These are phyloP conservation scores for Dictyostelium firmibasis DNA, from an alignment of 78 protist species.

Conservation along the genomic window DNA sequence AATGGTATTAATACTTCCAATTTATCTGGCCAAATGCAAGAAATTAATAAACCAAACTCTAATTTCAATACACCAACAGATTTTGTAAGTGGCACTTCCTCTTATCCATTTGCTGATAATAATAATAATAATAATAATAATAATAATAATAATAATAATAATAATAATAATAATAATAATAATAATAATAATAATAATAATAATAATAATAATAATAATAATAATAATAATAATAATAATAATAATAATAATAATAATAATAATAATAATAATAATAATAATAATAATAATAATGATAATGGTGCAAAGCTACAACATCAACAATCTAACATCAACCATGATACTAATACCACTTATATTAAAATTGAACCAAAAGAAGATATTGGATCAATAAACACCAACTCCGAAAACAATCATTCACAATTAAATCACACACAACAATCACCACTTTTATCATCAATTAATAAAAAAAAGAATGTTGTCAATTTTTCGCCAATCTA, in stretches of 20 bases:
- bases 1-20: neutral
- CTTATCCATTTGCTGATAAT: neutral
- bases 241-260: too few relatives aligned
- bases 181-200: too few relatives aligned
- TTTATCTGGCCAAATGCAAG: too few relatives aligned
- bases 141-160: too few relatives aligned
- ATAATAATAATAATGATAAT: neutral
- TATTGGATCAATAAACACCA: neutral
- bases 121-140: too few relatives aligned
- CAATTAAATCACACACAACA: neutral
- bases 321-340: neutral
- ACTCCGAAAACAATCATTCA: neutral
- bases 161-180: too few relatives aligned
- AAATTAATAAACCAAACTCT: neutral
- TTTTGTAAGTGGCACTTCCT: neutral
- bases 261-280: too few relatives aligned
- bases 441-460: neutral
- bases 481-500: neutral
- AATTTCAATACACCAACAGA: neutral
- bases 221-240: too few relatives aligned
- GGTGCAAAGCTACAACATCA: neutral
- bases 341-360: slow-evolving; percentile 3
- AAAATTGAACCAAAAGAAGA: neutral
- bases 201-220: too few relatives aligned
- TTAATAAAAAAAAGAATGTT: neutral